These are phyloP conservation scores for Mycena haematopus DNA, from an alignment of 768 basidiomycete genomes.

Conservation along the genomic window DNA sequence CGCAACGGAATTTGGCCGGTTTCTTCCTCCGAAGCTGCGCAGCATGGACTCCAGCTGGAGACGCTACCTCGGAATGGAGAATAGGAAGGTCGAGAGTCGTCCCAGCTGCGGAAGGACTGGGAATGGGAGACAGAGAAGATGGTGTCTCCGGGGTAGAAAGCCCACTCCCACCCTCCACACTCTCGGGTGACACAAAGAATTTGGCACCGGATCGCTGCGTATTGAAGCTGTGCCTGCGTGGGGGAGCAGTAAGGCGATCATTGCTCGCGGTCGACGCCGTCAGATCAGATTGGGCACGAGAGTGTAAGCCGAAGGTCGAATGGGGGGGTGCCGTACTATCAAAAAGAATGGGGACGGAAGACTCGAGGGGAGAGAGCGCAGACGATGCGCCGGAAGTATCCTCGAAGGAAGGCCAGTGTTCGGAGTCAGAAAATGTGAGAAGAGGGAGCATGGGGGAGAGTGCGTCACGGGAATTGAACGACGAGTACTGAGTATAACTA, in stretches of 20 bases:
- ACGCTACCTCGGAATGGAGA: background rate
- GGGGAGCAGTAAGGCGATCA: conserved; percentile 1
- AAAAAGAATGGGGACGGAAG: background rate
- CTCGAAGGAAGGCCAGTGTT: background rate
- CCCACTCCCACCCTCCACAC: background rate
- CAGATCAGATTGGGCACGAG: conserved; percentile 1
- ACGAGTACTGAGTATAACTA: background rate
- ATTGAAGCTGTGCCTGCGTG: conserved; percentile 10
- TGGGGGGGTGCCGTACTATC: background rate
- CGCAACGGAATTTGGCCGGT: background rate
- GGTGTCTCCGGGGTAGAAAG: conserved; percentile 6
- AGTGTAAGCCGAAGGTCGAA: background rate
- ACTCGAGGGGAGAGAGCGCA: background rate
- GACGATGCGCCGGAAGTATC: background rate
- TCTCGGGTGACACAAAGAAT: background rate
- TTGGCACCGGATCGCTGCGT: background rate
- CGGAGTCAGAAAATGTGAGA: background rate
- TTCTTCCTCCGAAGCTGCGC: conserved; percentile 10
- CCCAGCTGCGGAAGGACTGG: background rate
- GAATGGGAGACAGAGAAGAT: background rate
- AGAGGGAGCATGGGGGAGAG: background rate
- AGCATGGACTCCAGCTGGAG: conserved; percentile 9
- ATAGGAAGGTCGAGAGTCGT: background rate
- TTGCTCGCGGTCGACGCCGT: background rate
- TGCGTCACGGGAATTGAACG: background rate